Percentiles rank a stretch among this genome's conserved stretches.
These are phyloP conservation scores for Ormosia emarginata DNA, from an alignment of 306 rosid genomes.

Conservation along the genomic window DNA sequence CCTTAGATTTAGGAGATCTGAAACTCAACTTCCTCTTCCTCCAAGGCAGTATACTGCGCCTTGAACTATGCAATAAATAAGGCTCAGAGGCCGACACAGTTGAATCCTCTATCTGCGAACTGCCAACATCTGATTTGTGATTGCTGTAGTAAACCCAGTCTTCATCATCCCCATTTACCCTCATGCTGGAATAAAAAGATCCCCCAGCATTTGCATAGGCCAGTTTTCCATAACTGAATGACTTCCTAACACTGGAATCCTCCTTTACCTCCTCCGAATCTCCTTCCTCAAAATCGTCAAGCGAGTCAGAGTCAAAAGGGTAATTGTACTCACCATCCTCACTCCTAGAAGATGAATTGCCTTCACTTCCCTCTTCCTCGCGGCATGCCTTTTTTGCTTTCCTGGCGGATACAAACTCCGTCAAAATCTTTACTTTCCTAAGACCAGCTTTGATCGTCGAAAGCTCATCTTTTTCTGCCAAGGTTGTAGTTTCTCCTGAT, in stretches of 20 bases:
- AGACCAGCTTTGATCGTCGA: slow-evolving; percentile 97
- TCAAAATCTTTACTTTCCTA: slow-evolving; percentile 84
- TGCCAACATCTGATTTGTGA: slow-evolving; percentile 69
- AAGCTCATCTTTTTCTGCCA: slow-evolving; percentile 79
- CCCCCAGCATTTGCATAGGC: slow-evolving; percentile 92
- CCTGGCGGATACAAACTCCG: slow-evolving; percentile 69
- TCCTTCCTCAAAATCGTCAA: slow-evolving; percentile 85
- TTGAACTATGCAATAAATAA: slow-evolving; percentile 57
- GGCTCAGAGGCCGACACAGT: slow-evolving; percentile 54
- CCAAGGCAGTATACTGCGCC: slow-evolving; percentile 89
- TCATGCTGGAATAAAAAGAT: slow-evolving; percentile 58
- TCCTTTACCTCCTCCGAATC: slow-evolving; percentile 89
- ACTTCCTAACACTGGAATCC: slow-evolving; percentile 74
- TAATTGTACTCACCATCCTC: slow-evolving; percentile 88
- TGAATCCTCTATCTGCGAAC: slow-evolving; percentile 57
- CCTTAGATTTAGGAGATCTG: slow-evolving; percentile 94
- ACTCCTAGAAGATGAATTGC: slow-evolving; percentile 79
- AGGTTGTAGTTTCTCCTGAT: slow-evolving; percentile 45
- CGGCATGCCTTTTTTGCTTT: slow-evolving; percentile 65
- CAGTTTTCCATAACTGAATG: slow-evolving; percentile 92
- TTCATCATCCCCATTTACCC: slow-evolving; percentile 57
- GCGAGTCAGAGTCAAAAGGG: slow-evolving; percentile 90
- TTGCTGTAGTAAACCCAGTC: slow-evolving; percentile 91
- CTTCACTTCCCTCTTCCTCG: slow-evolving; percentile 90
- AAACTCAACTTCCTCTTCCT: slow-evolving; percentile 98